A percentile compares a stretch with the other conserved stretches of the same genome.
phyloP scores from a whole-genome alignment of 495 filamentous ascomycete genomes.

The Penicillium turbatum region DNA sequence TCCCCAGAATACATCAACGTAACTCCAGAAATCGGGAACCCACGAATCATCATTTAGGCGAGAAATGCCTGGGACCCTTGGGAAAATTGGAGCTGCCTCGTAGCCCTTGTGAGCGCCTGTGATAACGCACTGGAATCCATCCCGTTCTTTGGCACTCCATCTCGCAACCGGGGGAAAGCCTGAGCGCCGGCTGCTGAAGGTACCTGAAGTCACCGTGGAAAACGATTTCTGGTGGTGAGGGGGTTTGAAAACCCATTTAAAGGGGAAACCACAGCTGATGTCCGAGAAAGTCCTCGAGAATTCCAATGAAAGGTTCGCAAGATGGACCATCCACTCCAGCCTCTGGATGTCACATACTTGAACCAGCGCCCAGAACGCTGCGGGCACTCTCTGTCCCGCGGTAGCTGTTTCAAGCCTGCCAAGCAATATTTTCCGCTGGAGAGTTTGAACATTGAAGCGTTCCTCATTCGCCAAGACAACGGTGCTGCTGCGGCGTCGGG shows the following conservation, averaged over 20 bases:
- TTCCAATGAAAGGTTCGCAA: not conserved
- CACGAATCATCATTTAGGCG: not conserved
- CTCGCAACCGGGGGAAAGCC: not conserved
- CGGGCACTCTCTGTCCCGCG: not conserved
- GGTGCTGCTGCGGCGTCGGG: not conserved
- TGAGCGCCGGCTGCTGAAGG: not conserved
- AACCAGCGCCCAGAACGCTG: conserved; percentile 11
- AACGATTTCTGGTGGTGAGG: not conserved
- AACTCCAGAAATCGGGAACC: conserved; percentile 1
- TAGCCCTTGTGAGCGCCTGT: conserved; percentile 7
- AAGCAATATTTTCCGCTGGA: not conserved
- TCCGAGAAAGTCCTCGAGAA: not conserved
- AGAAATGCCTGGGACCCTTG: not conserved
- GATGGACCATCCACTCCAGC: conserved; percentile 1
- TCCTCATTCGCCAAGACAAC: not conserved
- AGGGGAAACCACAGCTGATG: not conserved
- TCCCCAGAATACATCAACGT: conserved; percentile 9
- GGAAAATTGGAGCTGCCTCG: conserved; percentile 3
- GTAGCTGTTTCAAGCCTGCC: not conserved
- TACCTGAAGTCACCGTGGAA: not conserved
- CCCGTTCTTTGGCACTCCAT: conserved; percentile 6
- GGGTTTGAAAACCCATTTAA: conserved; percentile 1
- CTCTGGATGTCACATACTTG: conserved; percentile 11
- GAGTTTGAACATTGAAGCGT: not conserved
- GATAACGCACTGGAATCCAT: conserved; percentile 10